These are phyloP conservation scores for Teunomyces panamensis DNA, from an alignment of 805 yeast genomes.

Conservation along the genomic window DNA sequence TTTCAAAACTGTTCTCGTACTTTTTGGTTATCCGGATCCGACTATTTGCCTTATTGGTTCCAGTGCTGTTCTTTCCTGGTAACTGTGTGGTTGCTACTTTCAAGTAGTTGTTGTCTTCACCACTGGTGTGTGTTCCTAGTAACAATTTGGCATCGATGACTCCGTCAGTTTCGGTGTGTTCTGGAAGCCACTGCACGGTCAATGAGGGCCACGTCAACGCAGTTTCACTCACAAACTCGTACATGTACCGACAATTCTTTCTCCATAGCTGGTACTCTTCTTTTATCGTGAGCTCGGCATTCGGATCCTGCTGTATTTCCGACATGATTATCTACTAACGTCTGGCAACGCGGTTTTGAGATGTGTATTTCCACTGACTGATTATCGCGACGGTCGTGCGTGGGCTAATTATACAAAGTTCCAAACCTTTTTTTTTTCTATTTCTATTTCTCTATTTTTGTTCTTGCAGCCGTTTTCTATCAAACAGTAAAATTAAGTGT, in stretches of 20 bases:
- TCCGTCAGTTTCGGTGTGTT: constrained; percentile 20
- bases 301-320: constrained; percentile 9
- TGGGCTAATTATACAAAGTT: not conserved
- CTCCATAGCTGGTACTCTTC: constrained; percentile 80
- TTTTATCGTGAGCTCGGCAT: constrained; percentile 44
- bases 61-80: constrained; percentile 38
- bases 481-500: constrained; percentile 7
- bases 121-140: constrained; percentile 73
- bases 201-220: constrained; percentile 81
- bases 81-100: constrained; percentile 62
- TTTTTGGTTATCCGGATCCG: constrained; percentile 61
- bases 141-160: constrained; percentile 50
- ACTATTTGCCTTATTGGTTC: constrained; percentile 39
- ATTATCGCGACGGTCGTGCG: not conserved
- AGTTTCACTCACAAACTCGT: constrained; percentile 77
- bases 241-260: constrained; percentile 77
- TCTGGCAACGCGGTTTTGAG: not conserved
- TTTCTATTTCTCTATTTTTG: not conserved
- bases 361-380: not conserved
- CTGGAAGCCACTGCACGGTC: constrained; percentile 75
- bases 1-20: constrained; percentile 58
- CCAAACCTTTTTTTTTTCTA: not conserved
- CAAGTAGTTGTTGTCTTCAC: constrained; percentile 61
- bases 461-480: not conserved
- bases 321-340: not conserved